Evolutionary conservation across 2,329 filamentous ascomycete species (phyloP).

Genomic region (Xylariaceae sp.): DNA sequence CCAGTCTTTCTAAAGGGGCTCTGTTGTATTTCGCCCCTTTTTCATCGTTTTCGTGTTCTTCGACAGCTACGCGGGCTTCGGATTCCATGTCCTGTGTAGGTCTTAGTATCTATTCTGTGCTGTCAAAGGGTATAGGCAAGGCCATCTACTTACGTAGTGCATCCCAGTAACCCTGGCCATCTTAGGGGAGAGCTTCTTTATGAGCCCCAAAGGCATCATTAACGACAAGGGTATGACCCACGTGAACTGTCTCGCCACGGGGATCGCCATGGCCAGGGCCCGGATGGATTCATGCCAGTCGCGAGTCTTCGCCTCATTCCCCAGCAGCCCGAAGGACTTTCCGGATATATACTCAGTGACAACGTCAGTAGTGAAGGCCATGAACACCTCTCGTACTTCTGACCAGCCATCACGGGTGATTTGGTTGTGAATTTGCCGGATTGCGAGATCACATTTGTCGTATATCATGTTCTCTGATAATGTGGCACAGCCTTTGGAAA

Average conservation of each 20-base stretch:
- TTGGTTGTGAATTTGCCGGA: constrained; percentile 9
- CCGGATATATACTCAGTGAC: constrained; percentile 13
- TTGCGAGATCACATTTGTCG: constrained; percentile 9
- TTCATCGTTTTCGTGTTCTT: constrained; percentile 6
- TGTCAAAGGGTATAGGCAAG: neutral
- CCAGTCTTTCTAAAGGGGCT: constrained; percentile 9
- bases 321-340: constrained; percentile 6
- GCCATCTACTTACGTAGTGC: constrained; percentile 8
- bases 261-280: constrained; percentile 9
- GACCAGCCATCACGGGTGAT: constrained; percentile 7
- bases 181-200: constrained; percentile 2
- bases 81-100: constrained; percentile 11
- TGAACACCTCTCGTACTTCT: constrained; percentile 9
- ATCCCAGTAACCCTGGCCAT: constrained; percentile 12
- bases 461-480: constrained; percentile 11
- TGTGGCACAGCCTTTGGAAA: constrained; percentile 9
- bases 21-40: neutral
- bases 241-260: constrained; percentile 13
- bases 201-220: constrained; percentile 6
- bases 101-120: neutral
- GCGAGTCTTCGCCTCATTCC: constrained; percentile 6
- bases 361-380: constrained; percentile 8
- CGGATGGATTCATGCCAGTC: constrained; percentile 8
- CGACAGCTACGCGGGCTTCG: constrained; percentile 7
- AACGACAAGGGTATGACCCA: constrained; percentile 15